Conservation (phyloP, 2,329 filamentous ascomycete species). For the Cordyceps cicadae region DNA sequence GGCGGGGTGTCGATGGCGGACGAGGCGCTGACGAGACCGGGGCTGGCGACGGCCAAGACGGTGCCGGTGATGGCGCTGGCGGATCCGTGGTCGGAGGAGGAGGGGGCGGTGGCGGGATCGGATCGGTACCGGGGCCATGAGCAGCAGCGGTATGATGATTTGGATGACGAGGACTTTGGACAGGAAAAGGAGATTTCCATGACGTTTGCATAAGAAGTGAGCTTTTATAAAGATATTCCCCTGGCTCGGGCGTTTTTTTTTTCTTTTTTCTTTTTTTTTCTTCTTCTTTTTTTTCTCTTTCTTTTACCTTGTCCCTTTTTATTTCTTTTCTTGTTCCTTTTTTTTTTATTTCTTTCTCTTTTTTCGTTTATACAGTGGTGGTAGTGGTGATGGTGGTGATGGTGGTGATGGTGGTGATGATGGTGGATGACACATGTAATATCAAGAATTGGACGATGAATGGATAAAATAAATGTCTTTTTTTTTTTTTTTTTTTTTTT, state of each 20-base stretch:
- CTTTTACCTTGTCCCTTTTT: background rate
- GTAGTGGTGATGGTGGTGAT: too few species aligned
- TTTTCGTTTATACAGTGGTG: too few species aligned
- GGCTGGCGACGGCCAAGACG: conserved; percentile 34
- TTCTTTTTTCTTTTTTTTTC: background rate
- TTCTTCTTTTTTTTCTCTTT: background rate
- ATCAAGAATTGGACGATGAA: conserved; percentile 1
- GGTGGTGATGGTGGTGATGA: too few species aligned
- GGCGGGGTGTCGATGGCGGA: conserved; percentile 22
- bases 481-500: too few species aligned
- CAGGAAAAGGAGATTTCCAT: conserved; percentile 69
- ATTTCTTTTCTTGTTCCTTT: background rate
- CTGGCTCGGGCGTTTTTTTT: conserved; percentile 4
- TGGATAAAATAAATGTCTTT: too few species aligned
- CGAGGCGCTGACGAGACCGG: conserved; percentile 19
- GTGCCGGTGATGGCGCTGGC: conserved; percentile 41
- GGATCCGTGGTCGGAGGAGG: conserved; percentile 51
- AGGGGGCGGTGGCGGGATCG: background rate
- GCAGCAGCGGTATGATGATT: conserved; percentile 27
- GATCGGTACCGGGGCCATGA: too few species aligned
- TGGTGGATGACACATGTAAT: background rate
- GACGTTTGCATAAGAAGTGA: conserved; percentile 59
- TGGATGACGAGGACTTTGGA: conserved; percentile 60
- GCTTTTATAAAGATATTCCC: background rate
- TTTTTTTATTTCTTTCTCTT: too few species aligned